phyloP scores from a whole-genome alignment of 768 basidiomycete genomes.

The Chlorophyllum brunneum region DNA sequence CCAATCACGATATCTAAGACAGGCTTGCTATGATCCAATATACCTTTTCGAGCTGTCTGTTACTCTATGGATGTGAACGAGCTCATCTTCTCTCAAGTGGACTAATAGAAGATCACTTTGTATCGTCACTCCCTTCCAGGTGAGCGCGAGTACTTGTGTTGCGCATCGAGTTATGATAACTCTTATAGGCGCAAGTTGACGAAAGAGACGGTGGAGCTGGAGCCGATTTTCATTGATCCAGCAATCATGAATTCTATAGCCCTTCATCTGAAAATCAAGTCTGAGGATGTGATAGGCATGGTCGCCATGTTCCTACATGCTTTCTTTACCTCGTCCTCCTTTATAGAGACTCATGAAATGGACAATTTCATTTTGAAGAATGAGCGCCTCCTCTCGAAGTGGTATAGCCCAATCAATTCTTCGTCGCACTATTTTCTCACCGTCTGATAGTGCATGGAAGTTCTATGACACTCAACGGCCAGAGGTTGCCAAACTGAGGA shows the following conservation, averaged over 20 bases:
- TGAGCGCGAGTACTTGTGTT: constrained; percentile 23
- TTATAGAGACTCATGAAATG: constrained; percentile 62
- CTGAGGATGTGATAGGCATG: constrained; percentile 48
- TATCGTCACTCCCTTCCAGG: constrained; percentile 54
- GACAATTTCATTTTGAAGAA: constrained; percentile 73
- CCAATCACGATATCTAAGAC: background rate
- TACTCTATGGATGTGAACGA: constrained; percentile 66
- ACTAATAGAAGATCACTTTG: constrained; percentile 46
- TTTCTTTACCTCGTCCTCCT: constrained; percentile 56
- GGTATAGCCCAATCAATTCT: constrained; percentile 36
- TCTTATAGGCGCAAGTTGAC: constrained; percentile 43
- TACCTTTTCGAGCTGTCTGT: constrained; percentile 57
- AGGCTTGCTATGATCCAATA: constrained; percentile 53
- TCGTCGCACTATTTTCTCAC: background rate
- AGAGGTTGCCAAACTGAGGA: constrained; percentile 51
- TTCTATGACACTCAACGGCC: constrained; percentile 60
- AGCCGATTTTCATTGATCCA: constrained; percentile 59
- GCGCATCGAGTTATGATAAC: background rate
- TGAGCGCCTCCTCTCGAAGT: constrained; percentile 49
- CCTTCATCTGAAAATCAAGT: constrained; percentile 43
- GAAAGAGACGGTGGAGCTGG: constrained; percentile 39
- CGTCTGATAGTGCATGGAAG: constrained; percentile 53
- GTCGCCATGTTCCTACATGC: constrained; percentile 59
- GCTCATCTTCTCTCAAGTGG: constrained; percentile 37
- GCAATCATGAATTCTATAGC: constrained; percentile 53